A percentile compares a stretch with the other conserved stretches of the same genome.
These are phyloP conservation scores for Lathyrus oleraceus DNA, from an alignment of 306 rosid species.

Conservation along the genomic window DNA sequence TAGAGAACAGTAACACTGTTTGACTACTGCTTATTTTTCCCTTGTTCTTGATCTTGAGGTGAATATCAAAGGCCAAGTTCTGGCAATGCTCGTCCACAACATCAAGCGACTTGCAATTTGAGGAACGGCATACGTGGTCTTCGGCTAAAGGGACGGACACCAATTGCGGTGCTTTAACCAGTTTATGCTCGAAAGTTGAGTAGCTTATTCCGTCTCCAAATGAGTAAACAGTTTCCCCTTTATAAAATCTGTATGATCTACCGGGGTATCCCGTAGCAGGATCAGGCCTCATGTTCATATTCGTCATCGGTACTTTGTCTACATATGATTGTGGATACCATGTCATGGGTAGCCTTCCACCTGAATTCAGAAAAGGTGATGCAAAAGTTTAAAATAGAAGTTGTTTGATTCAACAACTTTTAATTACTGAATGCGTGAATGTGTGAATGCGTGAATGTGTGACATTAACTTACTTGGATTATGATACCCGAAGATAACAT, in stretches of 20 bases:
- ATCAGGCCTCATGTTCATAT: slow-evolving; percentile 94
- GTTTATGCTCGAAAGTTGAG: slow-evolving; percentile 53
- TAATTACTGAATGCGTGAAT: not conserved
- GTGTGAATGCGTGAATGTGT: not conserved
- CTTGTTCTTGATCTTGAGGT: slow-evolving; percentile 63
- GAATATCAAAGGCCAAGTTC: slow-evolving; percentile 61
- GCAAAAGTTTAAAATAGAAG: not conserved
- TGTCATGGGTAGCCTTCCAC: slow-evolving; percentile 93
- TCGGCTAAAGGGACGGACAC: slow-evolving; percentile 61
- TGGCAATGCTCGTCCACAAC: slow-evolving; percentile 52
- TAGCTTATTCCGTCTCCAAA: slow-evolving; percentile 93
- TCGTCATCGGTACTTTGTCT: slow-evolving; percentile 85
- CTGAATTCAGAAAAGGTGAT: slow-evolving; percentile 35
- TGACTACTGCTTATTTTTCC: slow-evolving; percentile 61
- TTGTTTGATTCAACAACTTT: not conserved
- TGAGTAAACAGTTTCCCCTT: slow-evolving; percentile 73
- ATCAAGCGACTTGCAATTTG: slow-evolving; percentile 65
- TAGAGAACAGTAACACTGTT: slow-evolving; percentile 68
- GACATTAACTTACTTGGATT: slow-evolving; percentile 72
- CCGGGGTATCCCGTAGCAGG: slow-evolving; percentile 81
- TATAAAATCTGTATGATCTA: slow-evolving; percentile 81
- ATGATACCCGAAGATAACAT: slow-evolving; percentile 72
- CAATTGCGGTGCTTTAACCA: slow-evolving; percentile 56
- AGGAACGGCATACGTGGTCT: slow-evolving; percentile 62
- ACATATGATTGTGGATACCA: slow-evolving; percentile 93